phyloP scores from a whole-genome alignment of 2,329 filamentous ascomycete genomes.

The Alternaria atra region DNA sequence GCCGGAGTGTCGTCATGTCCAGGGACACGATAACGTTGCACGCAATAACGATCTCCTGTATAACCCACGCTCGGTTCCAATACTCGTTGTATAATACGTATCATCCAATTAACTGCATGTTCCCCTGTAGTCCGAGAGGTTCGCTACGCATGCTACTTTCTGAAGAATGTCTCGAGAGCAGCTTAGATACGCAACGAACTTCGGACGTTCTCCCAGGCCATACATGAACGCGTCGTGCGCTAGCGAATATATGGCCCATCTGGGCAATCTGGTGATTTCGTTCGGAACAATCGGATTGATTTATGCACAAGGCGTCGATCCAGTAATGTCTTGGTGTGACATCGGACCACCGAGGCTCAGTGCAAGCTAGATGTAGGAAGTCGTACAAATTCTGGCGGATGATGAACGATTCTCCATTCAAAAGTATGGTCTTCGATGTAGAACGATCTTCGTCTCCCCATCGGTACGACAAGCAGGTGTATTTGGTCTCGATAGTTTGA shows the following conservation, averaged over 20 bases:
- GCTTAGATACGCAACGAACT: too few species aligned
- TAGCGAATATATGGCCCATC: conserved; percentile 22
- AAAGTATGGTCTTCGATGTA: not conserved
- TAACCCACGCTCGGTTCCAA: conserved; percentile 7
- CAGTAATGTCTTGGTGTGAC: conserved; percentile 10
- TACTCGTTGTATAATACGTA: conserved; percentile 14
- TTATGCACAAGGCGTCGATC: conserved; percentile 22
- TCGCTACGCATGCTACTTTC: too few species aligned
- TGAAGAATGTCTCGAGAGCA: too few species aligned
- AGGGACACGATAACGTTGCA: not conserved
- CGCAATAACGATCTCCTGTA: not conserved
- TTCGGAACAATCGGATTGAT: conserved; percentile 13
- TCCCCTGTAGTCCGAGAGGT: too few species aligned
- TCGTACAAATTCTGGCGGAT: conserved; percentile 14
- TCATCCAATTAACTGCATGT: too few species aligned
- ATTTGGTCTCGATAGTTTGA: not conserved
- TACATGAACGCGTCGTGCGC: conserved; percentile 3
- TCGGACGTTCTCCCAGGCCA: conserved; percentile 9
- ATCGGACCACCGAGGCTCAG: not conserved
- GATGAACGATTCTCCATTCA: conserved; percentile 14
- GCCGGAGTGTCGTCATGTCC: too few species aligned
- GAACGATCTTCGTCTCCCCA: not conserved
- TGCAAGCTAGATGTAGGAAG: conserved; percentile 11
- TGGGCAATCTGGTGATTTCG: conserved; percentile 23
- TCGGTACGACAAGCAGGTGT: conserved; percentile 5